Evolutionary conservation across 345 rosid species (phyloP).

Genomic region (Angophora floribunda): DNA sequence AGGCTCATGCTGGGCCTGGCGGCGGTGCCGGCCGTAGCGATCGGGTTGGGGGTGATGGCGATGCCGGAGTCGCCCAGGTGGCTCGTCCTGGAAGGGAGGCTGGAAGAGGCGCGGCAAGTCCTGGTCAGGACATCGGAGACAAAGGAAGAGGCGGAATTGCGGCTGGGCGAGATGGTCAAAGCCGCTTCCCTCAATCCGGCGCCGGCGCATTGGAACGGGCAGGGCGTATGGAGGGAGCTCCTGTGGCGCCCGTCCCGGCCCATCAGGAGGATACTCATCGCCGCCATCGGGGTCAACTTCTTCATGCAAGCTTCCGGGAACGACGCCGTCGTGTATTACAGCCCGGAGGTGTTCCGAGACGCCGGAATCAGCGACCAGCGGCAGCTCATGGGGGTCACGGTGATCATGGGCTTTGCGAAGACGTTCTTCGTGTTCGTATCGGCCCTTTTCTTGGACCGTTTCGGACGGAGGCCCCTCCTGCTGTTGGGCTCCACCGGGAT

Average conservation of each 20-base stretch:
- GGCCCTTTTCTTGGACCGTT: conserved; percentile 43
- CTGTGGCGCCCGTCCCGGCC: conserved; percentile 31
- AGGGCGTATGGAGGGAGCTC: conserved; percentile 58
- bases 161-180: conserved; percentile 35
- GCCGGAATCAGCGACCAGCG: conserved; percentile 49
- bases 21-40: conserved; percentile 31
- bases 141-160: conserved; percentile 32
- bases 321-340: conserved; percentile 56
- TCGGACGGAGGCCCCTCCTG: conserved; percentile 58
- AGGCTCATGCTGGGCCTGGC: conserved; percentile 65
- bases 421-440: conserved; percentile 37
- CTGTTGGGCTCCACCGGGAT: conserved; percentile 48
- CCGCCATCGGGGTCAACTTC: conserved; percentile 59
- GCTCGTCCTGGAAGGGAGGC: conserved; percentile 49
- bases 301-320: conserved; percentile 69
- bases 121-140: conserved; percentile 33
- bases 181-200: conserved; percentile 10
- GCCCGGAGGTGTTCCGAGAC: conserved; percentile 42
- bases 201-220: conserved; percentile 13
- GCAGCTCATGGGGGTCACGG: conserved; percentile 37
- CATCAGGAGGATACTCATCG: conserved; percentile 40
- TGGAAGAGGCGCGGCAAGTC: conserved; percentile 42
- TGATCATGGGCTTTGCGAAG: conserved; percentile 44
- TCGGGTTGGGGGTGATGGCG: conserved; percentile 39
- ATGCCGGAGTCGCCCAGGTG: conserved; percentile 83